phyloP scores from a whole-genome alignment of 495 filamentous ascomycete species.

The Penicillium fimorum region DNA sequence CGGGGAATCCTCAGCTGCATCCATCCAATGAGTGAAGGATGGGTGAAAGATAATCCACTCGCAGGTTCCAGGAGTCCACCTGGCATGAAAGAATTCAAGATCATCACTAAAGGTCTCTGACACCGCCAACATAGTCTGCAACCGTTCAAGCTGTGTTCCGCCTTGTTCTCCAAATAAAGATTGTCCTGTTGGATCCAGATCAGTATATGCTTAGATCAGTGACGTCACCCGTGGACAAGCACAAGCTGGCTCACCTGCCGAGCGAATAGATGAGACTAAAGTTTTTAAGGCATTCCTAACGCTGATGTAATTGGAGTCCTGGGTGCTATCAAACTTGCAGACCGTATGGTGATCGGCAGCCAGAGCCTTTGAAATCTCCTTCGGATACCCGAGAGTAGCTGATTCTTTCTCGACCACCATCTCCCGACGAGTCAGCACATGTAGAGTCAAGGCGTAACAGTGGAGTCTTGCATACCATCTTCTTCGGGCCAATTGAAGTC shows the following conservation, averaged over 20 bases:
- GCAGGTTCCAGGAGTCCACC: slow-evolving; percentile 3
- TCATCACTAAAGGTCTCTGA: neutral
- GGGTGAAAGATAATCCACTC: neutral
- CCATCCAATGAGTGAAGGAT: neutral
- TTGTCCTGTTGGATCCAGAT: neutral
- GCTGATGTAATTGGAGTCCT: slow-evolving; percentile 6
- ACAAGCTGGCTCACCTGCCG: neutral
- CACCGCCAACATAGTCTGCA: neutral
- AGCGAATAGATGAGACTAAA: neutral
- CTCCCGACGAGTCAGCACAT: neutral
- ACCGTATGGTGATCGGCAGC: slow-evolving; percentile 9
- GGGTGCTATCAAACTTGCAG: slow-evolving; percentile 2
- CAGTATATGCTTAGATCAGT: neutral
- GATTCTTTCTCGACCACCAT: slow-evolving; percentile 8
- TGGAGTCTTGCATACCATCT: neutral
- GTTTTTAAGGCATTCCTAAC: neutral
- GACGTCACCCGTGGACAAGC: neutral
- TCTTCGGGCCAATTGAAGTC: slow-evolving; percentile 1
- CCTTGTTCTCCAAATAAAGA: neutral
- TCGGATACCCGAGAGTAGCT: slow-evolving; percentile 6
- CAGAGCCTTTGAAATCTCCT: slow-evolving; percentile 8
- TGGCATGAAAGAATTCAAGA: neutral
- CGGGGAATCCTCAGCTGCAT: neutral
- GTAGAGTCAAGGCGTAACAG: neutral
- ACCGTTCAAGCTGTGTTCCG: neutral